A percentile compares a stretch with the other conserved stretches of the same genome.
Conservation (phyloP, 139 green algal genomes). For the Ostreobium quekettii region DNA sequence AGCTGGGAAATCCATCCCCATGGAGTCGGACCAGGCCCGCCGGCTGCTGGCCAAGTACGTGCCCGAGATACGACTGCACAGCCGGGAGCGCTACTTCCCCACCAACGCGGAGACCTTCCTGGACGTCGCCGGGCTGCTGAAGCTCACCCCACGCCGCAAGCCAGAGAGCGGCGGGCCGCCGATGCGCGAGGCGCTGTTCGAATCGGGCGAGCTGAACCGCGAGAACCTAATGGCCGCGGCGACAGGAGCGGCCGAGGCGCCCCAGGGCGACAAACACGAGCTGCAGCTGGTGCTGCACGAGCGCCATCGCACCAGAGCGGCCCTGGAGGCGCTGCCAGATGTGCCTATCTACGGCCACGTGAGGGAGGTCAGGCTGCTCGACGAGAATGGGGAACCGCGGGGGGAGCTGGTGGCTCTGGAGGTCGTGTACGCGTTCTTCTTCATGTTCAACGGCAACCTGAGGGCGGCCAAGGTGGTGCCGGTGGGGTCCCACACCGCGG, state of each 20-base stretch:
- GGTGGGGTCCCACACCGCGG: background rate
- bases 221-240: background rate
- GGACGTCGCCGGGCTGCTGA: background rate
- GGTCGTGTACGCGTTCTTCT: background rate
- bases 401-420: background rate
- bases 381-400: too few species aligned
- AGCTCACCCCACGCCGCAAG: background rate
- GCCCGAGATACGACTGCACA: background rate
- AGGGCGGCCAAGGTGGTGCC: background rate
- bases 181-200: background rate
- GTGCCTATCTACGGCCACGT: background rate
- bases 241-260: too few species aligned
- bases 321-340: background rate
- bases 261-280: background rate
- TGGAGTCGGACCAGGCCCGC: too few species aligned
- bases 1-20: too few species aligned
- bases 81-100: background rate
- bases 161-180: background rate
- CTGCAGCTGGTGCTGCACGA: background rate
- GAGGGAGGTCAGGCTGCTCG: background rate
- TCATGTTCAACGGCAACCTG: background rate
- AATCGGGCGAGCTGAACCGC: background rate
- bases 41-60: too few species aligned
- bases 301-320: background rate
- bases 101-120: background rate